phyloP scores from a whole-genome alignment of 352 stramenopile genomes.

The Elongisporangium anandrum region DNA sequence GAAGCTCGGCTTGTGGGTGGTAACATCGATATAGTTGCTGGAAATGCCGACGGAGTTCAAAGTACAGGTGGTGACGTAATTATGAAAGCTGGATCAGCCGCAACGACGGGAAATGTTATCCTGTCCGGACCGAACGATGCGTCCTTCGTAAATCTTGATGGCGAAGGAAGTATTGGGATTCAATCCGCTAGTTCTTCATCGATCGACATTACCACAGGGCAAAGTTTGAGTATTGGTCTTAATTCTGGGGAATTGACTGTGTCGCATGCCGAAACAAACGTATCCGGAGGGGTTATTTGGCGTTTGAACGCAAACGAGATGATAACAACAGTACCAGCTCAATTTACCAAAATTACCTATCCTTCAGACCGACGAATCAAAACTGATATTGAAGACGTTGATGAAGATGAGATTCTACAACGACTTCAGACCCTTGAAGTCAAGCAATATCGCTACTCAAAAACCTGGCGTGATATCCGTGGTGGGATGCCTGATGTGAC shows the following conservation, averaged over 20 bases:
- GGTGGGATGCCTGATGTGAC: constrained; percentile 53
- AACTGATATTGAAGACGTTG: constrained; percentile 85
- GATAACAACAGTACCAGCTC: constrained; percentile 72
- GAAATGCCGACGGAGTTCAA: constrained; percentile 7
- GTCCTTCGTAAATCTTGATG: constrained; percentile 18
- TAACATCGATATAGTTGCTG: constrained; percentile 21
- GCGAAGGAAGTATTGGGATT: constrained; percentile 30
- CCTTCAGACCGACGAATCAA: constrained; percentile 93
- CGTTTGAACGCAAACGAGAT: constrained; percentile 54
- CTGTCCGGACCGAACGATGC: constrained; percentile 15
- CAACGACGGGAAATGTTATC: constrained; percentile 9
- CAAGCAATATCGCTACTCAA: constrained; percentile 89
- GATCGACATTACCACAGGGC: constrained; percentile 39
- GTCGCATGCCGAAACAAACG: constrained; percentile 33
- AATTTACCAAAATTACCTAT: constrained; percentile 90
- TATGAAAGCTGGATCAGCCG: constrained; percentile 17
- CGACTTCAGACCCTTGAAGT: constrained; percentile 85
- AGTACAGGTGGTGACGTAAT: constrained; percentile 17
- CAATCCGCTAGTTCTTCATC: constrained; percentile 22
- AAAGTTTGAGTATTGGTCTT: constrained; percentile 44
- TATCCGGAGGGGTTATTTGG: constrained; percentile 45
- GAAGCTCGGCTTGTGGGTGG: constrained; percentile 2
- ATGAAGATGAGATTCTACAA: constrained; percentile 89
- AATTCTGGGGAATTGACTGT: constrained; percentile 47
- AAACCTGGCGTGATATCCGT: constrained; percentile 86